Evolutionary conservation across 176 grass and related monocot genomes (phyloP).

Genomic region (Leersia perrieri): DNA sequence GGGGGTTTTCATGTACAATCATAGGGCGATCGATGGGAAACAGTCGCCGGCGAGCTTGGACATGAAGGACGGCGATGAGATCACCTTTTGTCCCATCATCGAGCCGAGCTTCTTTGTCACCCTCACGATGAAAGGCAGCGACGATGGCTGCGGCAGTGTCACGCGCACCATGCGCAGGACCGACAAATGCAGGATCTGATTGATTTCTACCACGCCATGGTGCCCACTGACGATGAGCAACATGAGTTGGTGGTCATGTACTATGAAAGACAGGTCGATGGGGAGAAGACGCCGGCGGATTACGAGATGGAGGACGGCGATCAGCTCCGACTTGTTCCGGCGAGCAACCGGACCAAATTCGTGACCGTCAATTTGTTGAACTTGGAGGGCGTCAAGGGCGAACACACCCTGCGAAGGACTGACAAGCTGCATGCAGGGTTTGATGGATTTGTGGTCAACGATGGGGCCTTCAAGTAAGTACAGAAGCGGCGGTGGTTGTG

Average conservation of each 20-base stretch:
- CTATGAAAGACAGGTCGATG: no score
- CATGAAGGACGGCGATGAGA: neutral
- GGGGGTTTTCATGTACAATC: neutral
- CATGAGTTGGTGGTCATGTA: no score
- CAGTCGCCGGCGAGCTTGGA: neutral
- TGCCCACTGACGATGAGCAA: neutral
- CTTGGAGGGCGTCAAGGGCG: no score
- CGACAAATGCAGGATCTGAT: neutral
- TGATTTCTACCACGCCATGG: neutral
- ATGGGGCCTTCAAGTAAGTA: no score
- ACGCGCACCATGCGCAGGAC: neutral
- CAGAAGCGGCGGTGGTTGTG: no score
- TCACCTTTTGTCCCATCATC: neutral
- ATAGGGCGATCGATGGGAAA: neutral
- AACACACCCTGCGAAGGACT: neutral
- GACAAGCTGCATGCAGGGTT: neutral
- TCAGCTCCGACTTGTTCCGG: neutral
- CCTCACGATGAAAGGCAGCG: neutral
- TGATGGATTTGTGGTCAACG: no score
- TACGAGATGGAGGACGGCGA: neutral
- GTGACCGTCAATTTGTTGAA: no score
- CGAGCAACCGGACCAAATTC: no score
- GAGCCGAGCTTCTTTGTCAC: neutral
- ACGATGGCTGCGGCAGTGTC: rapidly evolving
- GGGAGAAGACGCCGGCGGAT: neutral